Evolutionary conservation across 2,329 filamentous ascomycete species (phyloP).

Genomic region (Coccinonectria pachysandricola): DNA sequence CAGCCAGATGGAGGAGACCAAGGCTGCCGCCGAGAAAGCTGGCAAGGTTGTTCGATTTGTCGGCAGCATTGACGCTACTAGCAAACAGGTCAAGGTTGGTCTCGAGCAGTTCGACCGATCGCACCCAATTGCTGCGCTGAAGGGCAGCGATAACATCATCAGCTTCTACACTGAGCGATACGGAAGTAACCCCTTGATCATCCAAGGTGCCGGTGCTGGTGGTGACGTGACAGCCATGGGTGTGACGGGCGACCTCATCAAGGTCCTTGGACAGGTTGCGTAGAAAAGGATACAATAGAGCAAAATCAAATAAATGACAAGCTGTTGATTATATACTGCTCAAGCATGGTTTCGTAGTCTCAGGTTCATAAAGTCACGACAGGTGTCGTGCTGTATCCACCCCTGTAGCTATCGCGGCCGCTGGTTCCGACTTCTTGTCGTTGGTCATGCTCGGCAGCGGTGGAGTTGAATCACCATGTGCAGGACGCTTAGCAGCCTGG

Average conservation of each 20-base stretch:
- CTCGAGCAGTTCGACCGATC: constrained; percentile 80
- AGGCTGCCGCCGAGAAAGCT: constrained; percentile 71
- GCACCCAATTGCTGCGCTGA: constrained; percentile 85
- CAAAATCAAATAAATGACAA: constrained; percentile 11
- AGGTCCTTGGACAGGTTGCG: constrained; percentile 66
- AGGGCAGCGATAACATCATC: constrained; percentile 98
- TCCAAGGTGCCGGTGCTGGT: constrained; percentile 89
- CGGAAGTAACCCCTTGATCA: constrained; percentile 78
- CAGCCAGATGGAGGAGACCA: constrained; percentile 77
- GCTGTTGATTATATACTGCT: constrained; percentile 1
- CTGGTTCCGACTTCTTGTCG: too few species aligned
- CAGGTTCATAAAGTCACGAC: too few species aligned
- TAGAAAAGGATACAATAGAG: constrained; percentile 15
- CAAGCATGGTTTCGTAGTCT: constrained; percentile 4
- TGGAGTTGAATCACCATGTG: too few species aligned
- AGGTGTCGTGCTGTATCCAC: constrained; percentile 12
- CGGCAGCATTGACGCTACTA: constrained; percentile 79
- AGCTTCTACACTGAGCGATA: constrained; percentile 97
- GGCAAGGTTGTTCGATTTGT: constrained; percentile 93
- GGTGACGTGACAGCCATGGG: constrained; percentile 97
- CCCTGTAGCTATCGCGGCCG: constrained; percentile 14
- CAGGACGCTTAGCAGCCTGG: too few species aligned
- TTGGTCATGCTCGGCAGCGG: too few species aligned
- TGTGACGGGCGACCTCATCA: constrained; percentile 85
- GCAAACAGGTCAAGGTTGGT: constrained; percentile 78